These are phyloP conservation scores for Arachis monticola DNA, from an alignment of 331 rosid species.

Conservation along the genomic window DNA sequence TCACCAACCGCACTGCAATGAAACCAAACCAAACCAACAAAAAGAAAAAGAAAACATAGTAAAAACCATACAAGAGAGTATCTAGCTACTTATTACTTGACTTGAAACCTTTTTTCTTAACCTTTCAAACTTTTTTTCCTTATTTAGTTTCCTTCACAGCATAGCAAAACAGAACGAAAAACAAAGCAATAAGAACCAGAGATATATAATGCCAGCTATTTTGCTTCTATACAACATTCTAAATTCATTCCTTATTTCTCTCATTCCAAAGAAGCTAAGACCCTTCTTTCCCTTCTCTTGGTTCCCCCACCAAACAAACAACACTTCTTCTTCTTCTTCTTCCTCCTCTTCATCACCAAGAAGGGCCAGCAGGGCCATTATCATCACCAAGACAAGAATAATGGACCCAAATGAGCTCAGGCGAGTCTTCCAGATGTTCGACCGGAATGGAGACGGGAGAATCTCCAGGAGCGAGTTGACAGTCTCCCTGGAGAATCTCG, in stretches of 20 bases:
- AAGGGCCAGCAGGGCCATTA: not conserved
- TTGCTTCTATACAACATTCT: conserved; percentile 53
- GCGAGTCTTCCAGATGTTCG: conserved; percentile 84
- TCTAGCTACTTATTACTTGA: no score
- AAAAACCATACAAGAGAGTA: no score
- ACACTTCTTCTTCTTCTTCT: not conserved
- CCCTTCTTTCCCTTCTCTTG: conserved; percentile 45
- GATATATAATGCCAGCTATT: conserved; percentile 56
- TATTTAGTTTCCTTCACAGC: conserved; percentile 37
- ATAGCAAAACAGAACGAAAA: not conserved
- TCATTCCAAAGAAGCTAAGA: conserved; percentile 45
- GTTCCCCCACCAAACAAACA: conserved; percentile 33
- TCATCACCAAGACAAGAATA: not conserved
- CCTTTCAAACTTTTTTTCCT: not conserved
- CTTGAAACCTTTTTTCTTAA: not conserved
- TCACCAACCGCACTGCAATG: not conserved
- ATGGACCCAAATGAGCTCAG: conserved; percentile 70
- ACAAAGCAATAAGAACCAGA: conserved; percentile 22
- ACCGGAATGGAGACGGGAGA: conserved; percentile 73
- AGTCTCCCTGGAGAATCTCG: conserved; percentile 71
- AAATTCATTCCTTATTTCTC: conserved; percentile 47
- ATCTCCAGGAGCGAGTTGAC: conserved; percentile 70
- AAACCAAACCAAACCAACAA: not conserved
- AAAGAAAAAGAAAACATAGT: no score
- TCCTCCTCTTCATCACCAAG: not conserved